Percentiles rank a stretch among this genome's conserved stretches.
Evolutionary conservation across 1,284 basidiomycete genomes (phyloP).

Genomic region (Boletus semigastroideus): DNA sequence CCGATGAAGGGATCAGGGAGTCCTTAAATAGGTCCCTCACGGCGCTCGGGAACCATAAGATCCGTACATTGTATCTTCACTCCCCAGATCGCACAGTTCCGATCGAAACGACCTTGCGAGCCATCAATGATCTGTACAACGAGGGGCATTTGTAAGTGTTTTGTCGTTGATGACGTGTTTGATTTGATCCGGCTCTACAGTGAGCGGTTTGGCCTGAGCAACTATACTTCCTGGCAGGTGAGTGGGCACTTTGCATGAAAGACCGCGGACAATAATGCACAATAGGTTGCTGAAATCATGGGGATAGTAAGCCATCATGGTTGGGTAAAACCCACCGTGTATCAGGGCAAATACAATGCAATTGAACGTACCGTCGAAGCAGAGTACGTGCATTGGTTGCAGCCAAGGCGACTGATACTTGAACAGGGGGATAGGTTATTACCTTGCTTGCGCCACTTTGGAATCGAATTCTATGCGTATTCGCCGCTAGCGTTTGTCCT

Average conservation of each 20-base stretch:
- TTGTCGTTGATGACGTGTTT: neutral
- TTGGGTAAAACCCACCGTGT: slow-evolving; percentile 34
- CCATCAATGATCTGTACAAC: slow-evolving; percentile 39
- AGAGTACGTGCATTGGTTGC: slow-evolving; percentile 25
- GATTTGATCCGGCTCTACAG: slow-evolving; percentile 30
- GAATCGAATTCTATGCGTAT: slow-evolving; percentile 60
- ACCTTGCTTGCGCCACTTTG: slow-evolving; percentile 61
- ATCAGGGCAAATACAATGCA: slow-evolving; percentile 41
- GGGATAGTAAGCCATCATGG: slow-evolving; percentile 33
- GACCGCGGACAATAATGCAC: neutral
- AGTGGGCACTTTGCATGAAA: neutral
- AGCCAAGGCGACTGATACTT: neutral
- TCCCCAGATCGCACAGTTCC: slow-evolving; percentile 30
- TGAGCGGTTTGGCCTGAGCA: slow-evolving; percentile 45
- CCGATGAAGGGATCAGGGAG: slow-evolving; percentile 21
- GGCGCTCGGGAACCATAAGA: slow-evolving; percentile 23
- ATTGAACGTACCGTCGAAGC: slow-evolving; percentile 43
- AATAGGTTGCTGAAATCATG: slow-evolving; percentile 37
- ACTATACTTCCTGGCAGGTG: slow-evolving; percentile 46
- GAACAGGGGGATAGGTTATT: slow-evolving; percentile 41
- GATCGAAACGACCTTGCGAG: slow-evolving; percentile 38
- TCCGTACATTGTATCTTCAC: slow-evolving; percentile 31
- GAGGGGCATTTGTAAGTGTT: slow-evolving; percentile 40
- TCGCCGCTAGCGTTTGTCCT: slow-evolving; percentile 41
- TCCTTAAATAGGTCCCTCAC: slow-evolving; percentile 28